Base-by-base conservation (phyloP, 768 basidiomycete species). In the Suillus weaverae region DNA sequence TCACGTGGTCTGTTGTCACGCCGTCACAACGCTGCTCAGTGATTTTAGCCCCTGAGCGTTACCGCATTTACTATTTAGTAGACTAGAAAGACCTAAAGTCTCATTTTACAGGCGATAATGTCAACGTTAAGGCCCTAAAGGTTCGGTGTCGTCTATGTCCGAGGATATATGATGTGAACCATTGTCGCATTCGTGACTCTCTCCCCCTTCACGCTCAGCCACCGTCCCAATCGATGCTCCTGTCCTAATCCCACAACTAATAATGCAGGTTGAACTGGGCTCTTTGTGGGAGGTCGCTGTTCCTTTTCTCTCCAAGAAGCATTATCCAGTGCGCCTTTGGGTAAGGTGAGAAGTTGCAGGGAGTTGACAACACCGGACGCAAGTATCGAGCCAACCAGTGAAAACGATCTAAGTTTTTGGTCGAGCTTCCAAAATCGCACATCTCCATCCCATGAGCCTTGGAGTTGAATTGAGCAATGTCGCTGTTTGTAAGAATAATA, bases 361-460 rank as follows among this genome's bases (percentile, higher is more conserved):
- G 94, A 94, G 78, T 99, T 99, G 73, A 98, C 81, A 63, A 97
- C 86, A 0, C 97, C 97, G 0, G 81, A 84, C 0, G 86, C 88
- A 1, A 87, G 79, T 22, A 96, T 76, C 6, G 82, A 85, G 16
- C 88, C 89, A 14, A 89, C 71, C 2, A 84, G 84, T 14, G 85
- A 76, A 76, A 99, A 97, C 0, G 89, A 89, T 70, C 87, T 90
- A 16, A 96, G 77, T 67, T 87, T 90, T 1, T 86, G 70, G 67
- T 95, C 91, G 38, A 99, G 81, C 72, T 92, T 89, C 97, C 97
- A 99, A 74, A 99, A 80, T 59, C 92, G 90, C 70, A 99, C 86
- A 56, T 83, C 74, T 53, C 95, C 94, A 67, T 97, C 95, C 90
- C 93, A 99, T 13, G 97, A 99, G 38, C 97, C 95, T 97, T 66